Evolutionary conservation across 2,329 filamentous ascomycete genomes (phyloP).

Genomic region (Xylaria sp.): DNA sequence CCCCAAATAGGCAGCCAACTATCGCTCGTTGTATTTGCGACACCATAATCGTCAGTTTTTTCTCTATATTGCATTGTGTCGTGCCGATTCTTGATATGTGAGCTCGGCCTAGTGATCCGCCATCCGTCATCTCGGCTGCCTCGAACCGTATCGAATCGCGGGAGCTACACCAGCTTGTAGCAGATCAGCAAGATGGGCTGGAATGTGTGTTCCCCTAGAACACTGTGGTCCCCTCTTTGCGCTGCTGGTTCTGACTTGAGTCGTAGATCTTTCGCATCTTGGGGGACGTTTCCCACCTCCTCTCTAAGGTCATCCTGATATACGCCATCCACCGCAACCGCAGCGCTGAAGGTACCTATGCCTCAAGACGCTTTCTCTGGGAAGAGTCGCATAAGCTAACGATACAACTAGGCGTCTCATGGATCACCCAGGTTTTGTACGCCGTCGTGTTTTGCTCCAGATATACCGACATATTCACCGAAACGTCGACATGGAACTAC

Average conservation of each 20-base stretch:
- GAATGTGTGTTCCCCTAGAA: conserved; percentile 36
- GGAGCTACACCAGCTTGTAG: conserved; percentile 21
- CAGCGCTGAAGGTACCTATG: conserved; percentile 74
- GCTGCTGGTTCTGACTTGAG: neutral
- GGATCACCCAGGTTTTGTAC: conserved; percentile 91
- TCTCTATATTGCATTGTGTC: neutral
- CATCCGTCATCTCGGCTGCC: neutral
- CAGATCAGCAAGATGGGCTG: conserved; percentile 37
- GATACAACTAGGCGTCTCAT: conserved; percentile 71
- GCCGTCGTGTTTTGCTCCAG: conserved; percentile 82
- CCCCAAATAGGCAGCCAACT: conserved; percentile 8
- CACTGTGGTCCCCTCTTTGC: neutral
- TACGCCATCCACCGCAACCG: conserved; percentile 87
- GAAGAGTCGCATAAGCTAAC: conserved; percentile 25
- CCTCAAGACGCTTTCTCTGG: neutral
- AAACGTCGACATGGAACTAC: conserved; percentile 69
- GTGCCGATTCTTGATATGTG: conserved; percentile 24
- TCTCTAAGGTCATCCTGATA: conserved; percentile 89
- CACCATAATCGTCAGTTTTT: neutral
- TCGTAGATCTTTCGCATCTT: conserved; percentile 72
- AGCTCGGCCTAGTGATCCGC: conserved; percentile 24
- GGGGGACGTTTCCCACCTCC: conserved; percentile 82
- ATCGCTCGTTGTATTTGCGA: neutral
- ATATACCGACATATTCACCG: conserved; percentile 80
- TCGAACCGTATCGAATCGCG: conserved; percentile 9